A percentile compares a stretch with the other conserved stretches of the same genome.
Evolutionary conservation across 2,329 filamentous ascomycete genomes (phyloP).

Genomic region (Fusarium subtropicale): DNA sequence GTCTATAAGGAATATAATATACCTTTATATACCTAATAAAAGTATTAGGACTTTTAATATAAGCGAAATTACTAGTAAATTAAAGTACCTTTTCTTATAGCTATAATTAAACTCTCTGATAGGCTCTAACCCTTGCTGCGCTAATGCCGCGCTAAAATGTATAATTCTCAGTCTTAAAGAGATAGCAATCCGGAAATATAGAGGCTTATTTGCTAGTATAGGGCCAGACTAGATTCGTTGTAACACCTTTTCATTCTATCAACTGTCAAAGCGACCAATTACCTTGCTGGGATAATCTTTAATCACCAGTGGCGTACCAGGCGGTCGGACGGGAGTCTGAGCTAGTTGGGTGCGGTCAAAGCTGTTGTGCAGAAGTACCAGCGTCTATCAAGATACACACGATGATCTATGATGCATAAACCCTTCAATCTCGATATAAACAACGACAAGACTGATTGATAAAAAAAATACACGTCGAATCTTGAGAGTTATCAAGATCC

Average conservation of each 20-base stretch:
- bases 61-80: too few relatives aligned
- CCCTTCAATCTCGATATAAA: fast-evolving
- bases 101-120: too few relatives aligned
- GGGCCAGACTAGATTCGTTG: too few relatives aligned
- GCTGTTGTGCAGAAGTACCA: not conserved
- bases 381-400: not conserved
- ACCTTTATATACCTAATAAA: too few relatives aligned
- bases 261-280: not conserved
- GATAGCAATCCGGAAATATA: not conserved
- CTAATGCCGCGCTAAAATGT: too few relatives aligned
- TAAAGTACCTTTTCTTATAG: too few relatives aligned
- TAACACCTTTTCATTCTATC: not conserved
- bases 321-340: not conserved
- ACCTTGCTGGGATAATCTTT: not conserved
- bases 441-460: fast-evolving
- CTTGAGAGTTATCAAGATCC: fast-evolving
- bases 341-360: not conserved
- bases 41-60: too few relatives aligned
- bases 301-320: too few relatives aligned
- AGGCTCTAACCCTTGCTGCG: too few relatives aligned
- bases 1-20: too few relatives aligned
- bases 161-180: too few relatives aligned
- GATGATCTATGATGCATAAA: not conserved
- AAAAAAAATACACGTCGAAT: not conserved
- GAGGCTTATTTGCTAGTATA: not conserved